Evolutionary conservation across 179 eudicot species (phyloP), one percentile per base, ranked within the genome.

Genomic region (Patellifolia procumbens): DNA sequence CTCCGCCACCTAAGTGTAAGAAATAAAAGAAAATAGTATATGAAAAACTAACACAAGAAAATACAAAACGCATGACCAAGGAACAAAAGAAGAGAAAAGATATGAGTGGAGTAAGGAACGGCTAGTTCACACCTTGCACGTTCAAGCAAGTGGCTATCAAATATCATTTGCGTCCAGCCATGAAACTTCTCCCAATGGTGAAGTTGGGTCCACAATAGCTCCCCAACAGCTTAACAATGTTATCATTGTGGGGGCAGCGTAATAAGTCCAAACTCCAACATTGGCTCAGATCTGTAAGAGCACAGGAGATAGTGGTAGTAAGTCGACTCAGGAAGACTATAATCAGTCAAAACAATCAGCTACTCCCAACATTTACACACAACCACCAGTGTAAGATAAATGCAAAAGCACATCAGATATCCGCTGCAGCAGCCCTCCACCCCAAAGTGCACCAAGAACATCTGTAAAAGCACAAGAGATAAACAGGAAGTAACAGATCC

Each of bases 111-210:
- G 26, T 20, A 58, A 59, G 11, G 81, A 64, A 64, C 65, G 17
- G 29, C 75, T 65, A 55, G 66, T 45, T 70, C 79, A 69, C 86
- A 83, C 81, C 83, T 83, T 62, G 46, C 81, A 77, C 19, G 31
- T 63, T 70, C 45, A 69, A 37, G 72, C 65, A 80, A 72, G 79
- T 73, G 72, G 49, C 53, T 64, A 22, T 35, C 12, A 7, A 7
- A 8, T 24, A 8, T 24, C 3, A 31, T 45, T 46, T 45, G 31
- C 9, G 20, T 7, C 39, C 42, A 42, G 20, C 13, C 22, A 49
- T 15, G 24, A 39, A 48, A 1, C 39, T 70, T n/a, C 32, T 43
- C n/a, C 24, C 62, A 32, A 34, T 29, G 0, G 8, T 42, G 42
- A 13, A 29, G 24, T 34, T 15, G 12, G 45, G 51, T 67, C 35